Conservation (phyloP, 306 rosid species). For the Phaseolus lunatus region DNA sequence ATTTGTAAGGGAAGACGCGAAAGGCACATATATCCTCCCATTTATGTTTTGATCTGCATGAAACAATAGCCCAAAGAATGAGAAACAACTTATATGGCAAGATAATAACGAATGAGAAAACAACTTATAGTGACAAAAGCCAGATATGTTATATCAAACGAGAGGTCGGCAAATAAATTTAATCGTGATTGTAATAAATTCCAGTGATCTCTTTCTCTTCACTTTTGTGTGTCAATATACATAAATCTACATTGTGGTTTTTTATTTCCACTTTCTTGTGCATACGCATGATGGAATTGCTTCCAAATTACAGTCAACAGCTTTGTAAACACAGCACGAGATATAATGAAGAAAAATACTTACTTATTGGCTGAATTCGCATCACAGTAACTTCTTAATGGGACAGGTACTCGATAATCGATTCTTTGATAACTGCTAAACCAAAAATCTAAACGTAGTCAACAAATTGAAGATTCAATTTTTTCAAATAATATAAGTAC, state of each 20-base stretch:
- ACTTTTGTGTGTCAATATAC: neutral
- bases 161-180: constrained; percentile 13
- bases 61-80: constrained; percentile 38
- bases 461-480: constrained; percentile 35
- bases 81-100: constrained; percentile 29
- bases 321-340: constrained; percentile 32
- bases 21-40: constrained; percentile 85
- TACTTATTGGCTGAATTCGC: constrained; percentile 66
- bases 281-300: constrained; percentile 9
- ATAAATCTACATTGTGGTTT: neutral
- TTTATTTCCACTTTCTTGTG: constrained; percentile 20
- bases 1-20: constrained; percentile 83
- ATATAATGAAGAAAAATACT: constrained; percentile 45
- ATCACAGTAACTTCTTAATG: constrained; percentile 77
- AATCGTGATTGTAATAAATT: constrained; percentile 25
- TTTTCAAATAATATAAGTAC: neutral
- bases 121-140: constrained; percentile 17
- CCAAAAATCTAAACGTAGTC: constrained; percentile 33
- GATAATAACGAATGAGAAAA: constrained; percentile 1
- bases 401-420: constrained; percentile 82
- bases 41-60: constrained; percentile 63
- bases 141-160: constrained; percentile 34
- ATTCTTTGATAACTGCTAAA: constrained; percentile 79
- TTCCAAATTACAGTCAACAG: constrained; percentile 26
- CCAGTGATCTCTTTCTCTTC: constrained; percentile 5